phyloP scores from a whole-genome alignment of 2,329 filamentous ascomycete genomes.

The Taxawa tesnikishii region DNA sequence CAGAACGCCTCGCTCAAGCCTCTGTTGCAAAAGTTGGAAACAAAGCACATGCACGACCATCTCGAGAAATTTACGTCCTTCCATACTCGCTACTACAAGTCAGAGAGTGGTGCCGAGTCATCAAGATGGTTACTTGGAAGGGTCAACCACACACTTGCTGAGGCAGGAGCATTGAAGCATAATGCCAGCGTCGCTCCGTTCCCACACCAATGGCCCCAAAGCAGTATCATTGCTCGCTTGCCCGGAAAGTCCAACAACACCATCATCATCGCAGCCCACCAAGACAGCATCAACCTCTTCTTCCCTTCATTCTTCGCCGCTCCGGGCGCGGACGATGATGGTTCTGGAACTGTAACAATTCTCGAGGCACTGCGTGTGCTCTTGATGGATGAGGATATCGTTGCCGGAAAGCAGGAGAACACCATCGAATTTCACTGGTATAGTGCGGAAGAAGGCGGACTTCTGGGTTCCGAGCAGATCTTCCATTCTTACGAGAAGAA shows the following conservation, averaged over 20 bases:
- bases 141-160: conserved; percentile 58
- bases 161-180: conserved; percentile 55
- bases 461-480: conserved; percentile 80
- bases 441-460: conserved; percentile 76
- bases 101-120: conserved; percentile 66
- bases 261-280: conserved; percentile 80
- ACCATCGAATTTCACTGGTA: conserved; percentile 98
- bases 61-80: conserved; percentile 68
- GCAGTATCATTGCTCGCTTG: conserved; percentile 82
- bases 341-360: conserved; percentile 63
- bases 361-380: conserved; percentile 80
- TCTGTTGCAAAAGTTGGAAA: conserved; percentile 57
- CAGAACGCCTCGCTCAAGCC: conserved; percentile 55
- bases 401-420: conserved; percentile 60
- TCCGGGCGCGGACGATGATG: conserved; percentile 91
- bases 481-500: conserved; percentile 69
- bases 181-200: conserved; percentile 63
- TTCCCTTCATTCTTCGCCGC: conserved; percentile 72
- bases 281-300: conserved; percentile 91
- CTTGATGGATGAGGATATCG: conserved; percentile 54
- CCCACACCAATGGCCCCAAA: conserved; percentile 75
- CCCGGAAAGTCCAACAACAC: conserved; percentile 77
- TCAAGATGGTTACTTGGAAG: conserved; percentile 75
- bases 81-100: conserved; percentile 74
- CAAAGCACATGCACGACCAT: conserved; percentile 63